Evolutionary conservation across 1,139 yeast genomes (phyloP), one percentile per base, ranked within the genome.

Genomic region (Saccharomyces hybrid): DNA sequence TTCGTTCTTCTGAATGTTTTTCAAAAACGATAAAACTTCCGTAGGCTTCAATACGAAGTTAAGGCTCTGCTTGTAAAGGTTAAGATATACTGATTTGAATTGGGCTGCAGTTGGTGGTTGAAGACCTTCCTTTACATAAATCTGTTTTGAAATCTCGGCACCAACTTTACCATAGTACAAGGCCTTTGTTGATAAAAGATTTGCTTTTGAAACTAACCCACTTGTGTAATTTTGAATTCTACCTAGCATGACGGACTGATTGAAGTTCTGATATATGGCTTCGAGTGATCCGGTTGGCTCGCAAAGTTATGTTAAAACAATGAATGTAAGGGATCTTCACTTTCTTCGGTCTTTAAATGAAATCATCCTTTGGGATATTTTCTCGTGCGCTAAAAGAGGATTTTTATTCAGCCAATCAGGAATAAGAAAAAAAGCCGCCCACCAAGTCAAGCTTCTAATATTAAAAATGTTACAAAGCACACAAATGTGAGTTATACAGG

Each of bases 141-240:
- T 88, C 72, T 87, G 87, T 77, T 91, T 93, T 58, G 90, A 88
- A 64, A 93, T 75, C 76, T 93, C 97, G 62, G 82, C 88, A 57
- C 83, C 78, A 59, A 93, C 98, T 78, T 91, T 93, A 65, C 88
- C 76, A 90, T 96, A 93, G 85, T 89, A 93, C 54, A 83, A 73
- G 55, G 88, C 77, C 59, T 76, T 69, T 72, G 82, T 78, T 51
- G 72, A 62, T 51, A 70, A 57, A 46, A 53, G 46, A 25, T 59
- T 57, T 11, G 66, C 60, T 49, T 58, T 65, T 44, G 67, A 54
- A 50, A 62, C 57, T 23, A 66, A 47, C 42, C 60, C 49, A 32
- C 63, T 55, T 23, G 67, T 59, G 26, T 60, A 57, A n/a, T 63
- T 56, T 55, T 66, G 69, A 48, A 65, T 47, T 60, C 62, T 65